Evolutionary conservation across 2,329 filamentous ascomycete genomes (phyloP), one percentile per base, ranked within the genome.

Genomic region (Pleurostoma richardsiae): DNA sequence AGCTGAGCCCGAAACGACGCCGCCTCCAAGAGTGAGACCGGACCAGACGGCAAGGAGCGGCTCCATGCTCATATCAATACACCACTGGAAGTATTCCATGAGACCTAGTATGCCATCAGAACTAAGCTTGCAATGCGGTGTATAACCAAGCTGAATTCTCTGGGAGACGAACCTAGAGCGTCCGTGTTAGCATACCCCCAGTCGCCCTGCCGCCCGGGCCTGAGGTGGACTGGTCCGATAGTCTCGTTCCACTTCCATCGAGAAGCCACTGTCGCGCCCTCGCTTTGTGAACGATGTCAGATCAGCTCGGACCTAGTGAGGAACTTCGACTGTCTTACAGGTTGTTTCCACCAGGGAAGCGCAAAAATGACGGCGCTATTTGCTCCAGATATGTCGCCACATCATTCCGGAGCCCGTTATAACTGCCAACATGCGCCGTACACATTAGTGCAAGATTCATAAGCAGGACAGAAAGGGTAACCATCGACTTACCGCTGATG

Each of bases 371-470:
- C 19, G 76, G 74, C 44, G 78, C 74, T 1, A 82, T 57, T 6
- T 66, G 71, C 3, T 71, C 74, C 3, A 85, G 60, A 5, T 73
- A 71, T 44, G 76, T 68, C 5, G 73, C 75, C 43, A 85, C 62
- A 43, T 84, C 79, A 6, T 70, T 61, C 5, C 80, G 67, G 38
- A 82, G 64, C 0, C 82, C 82, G 53, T 85, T 85, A 41, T 70
- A 64, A 39, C 76, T 69, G 49, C 69, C 66, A 19, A 19, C 19
- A 19, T 19, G 19, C 19, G 19, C 19, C 19, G 19, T 19, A 19
- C 19, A 19, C 19, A 19, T 19, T 19, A 19, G 19, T 19, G 19
- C 19, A 19, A 19, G 19, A 19, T 46, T 51, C n/a, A 46, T 27
- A 30, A 49, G 46, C 10, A 51, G 44, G 4, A 41, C 49, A 5